phyloP scores from a whole-genome alignment of 345 rosid genomes.

The Triadica sebifera region DNA sequence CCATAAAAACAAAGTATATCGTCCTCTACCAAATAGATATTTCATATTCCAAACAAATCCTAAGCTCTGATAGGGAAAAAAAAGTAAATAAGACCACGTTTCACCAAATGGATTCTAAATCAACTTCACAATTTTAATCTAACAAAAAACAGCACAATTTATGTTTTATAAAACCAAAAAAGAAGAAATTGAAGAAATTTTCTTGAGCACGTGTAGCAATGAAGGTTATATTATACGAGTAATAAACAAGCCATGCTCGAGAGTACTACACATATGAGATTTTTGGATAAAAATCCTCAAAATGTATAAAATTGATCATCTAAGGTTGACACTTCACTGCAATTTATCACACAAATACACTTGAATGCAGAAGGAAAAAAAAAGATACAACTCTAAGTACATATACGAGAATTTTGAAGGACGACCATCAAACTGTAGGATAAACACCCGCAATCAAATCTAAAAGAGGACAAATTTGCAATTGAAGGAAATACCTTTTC shows the following conservation, averaged over 20 bases:
- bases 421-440: background rate
- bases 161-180: no score
- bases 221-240: no score
- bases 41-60: background rate
- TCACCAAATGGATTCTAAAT: background rate
- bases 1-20: background rate
- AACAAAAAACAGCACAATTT: no score
- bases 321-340: background rate
- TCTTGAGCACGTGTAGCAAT: no score
- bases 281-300: background rate
- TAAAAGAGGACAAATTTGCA: background rate
- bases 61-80: no score
- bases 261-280: background rate
- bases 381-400: background rate
- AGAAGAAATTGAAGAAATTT: no score
- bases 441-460: background rate
- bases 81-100: background rate
- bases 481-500: slow-evolving; percentile 43
- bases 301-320: background rate
- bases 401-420: background rate
- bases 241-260: background rate
- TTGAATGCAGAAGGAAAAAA: background rate
- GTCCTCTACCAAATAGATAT: background rate
- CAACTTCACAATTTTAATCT: no score
- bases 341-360: background rate